Conservation (phyloP, 371 early-diverging fungal species). For the Mucor velutinosus region DNA sequence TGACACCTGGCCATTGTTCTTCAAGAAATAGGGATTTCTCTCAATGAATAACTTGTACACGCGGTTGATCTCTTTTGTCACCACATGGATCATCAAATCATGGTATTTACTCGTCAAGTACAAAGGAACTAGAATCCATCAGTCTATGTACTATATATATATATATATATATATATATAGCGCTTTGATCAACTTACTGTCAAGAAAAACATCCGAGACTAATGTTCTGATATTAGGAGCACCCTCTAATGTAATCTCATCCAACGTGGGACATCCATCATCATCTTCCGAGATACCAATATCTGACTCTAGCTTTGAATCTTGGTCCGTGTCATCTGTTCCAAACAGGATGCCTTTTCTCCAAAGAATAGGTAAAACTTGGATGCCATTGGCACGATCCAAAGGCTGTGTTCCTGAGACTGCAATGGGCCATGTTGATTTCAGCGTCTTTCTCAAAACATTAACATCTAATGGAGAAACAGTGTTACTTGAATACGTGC, state of each 20-base stretch:
- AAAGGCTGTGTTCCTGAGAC: constrained; percentile 30
- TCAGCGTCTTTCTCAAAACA: constrained; percentile 72
- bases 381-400: constrained; percentile 63
- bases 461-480: constrained; percentile 61
- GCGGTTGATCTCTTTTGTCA: constrained; percentile 76
- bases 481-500: not conserved
- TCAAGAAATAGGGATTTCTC: constrained; percentile 74
- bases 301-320: constrained; percentile 49
- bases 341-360: constrained; percentile 79
- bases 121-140: constrained; percentile 59
- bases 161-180: too few species aligned
- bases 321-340: constrained; percentile 50
- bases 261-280: constrained; percentile 70
- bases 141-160: too few species aligned
- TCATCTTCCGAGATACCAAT: constrained; percentile 55
- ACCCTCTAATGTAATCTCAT: constrained; percentile 81
- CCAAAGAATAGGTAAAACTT: constrained; percentile 87
- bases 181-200: constrained; percentile 54
- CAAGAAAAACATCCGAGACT: constrained; percentile 83
- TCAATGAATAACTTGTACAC: constrained; percentile 70
- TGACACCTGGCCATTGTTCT: constrained; percentile 70
- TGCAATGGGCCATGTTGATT: constrained; percentile 51
- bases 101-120: constrained; percentile 85
- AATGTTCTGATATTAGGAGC: constrained; percentile 81
- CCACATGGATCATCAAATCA: constrained; percentile 76